Conservation (phyloP, 805 yeast genomes). For the Ogataea kodamae region DNA sequence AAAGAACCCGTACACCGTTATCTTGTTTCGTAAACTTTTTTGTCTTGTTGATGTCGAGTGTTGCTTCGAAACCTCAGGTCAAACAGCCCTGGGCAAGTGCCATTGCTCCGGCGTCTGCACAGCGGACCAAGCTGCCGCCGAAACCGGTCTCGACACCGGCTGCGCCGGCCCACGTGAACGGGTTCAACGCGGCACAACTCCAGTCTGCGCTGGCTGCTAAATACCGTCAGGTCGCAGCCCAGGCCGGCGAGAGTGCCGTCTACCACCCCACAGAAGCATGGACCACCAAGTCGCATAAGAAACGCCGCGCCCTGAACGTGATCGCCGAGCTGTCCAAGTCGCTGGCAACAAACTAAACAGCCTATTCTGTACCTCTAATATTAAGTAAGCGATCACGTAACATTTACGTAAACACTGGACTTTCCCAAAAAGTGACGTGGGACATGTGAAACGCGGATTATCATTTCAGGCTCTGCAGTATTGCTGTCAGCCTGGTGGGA, state of each 20-base stretch:
- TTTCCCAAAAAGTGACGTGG: no score
- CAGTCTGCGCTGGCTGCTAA: constrained; percentile 15
- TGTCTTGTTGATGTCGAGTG: constrained; percentile 17
- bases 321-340: constrained; percentile 22
- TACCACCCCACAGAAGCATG: constrained; percentile 12
- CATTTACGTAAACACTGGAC: not conserved
- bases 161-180: constrained; percentile 18
- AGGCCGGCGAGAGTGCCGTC: constrained; percentile 10
- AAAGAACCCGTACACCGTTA: constrained; percentile 8
- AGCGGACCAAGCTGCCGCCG: constrained; percentile 8
- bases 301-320: constrained; percentile 18
- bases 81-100: constrained; percentile 21
- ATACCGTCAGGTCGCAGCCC: constrained; percentile 17
- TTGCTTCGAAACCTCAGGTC: constrained; percentile 11
- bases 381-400: constrained; percentile 2
- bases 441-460: no score
- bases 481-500: no score
- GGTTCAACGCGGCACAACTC: constrained; percentile 18
- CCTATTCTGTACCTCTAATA: no score
- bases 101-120: constrained; percentile 8
- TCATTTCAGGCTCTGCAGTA: no score
- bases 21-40: no score
- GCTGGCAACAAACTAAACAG: no score
- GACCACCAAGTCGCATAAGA: constrained; percentile 8
- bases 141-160: constrained; percentile 10